A percentile compares a stretch with the other conserved stretches of the same genome.
Conservation (phyloP, 1,139 yeast genomes). For the Yamadazyma buinensis region DNA sequence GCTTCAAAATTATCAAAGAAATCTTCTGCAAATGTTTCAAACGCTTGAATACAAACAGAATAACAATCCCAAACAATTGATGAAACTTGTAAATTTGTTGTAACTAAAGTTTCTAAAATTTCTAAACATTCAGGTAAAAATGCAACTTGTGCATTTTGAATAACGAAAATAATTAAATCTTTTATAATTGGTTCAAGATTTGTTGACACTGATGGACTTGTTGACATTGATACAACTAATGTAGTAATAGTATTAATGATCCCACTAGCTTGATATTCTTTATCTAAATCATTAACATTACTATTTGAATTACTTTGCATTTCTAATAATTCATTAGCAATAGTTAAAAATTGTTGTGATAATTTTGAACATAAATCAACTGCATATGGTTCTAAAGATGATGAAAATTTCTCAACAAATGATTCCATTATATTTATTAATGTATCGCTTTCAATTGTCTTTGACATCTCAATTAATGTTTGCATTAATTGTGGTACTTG, state of each 20-base stretch:
- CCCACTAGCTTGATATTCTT: slow-evolving; percentile 53
- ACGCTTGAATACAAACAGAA: slow-evolving; percentile 40
- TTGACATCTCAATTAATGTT: slow-evolving; percentile 47
- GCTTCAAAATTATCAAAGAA: slow-evolving; percentile 48
- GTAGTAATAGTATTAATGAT: slow-evolving; percentile 49
- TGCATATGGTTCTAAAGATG: slow-evolving; percentile 55
- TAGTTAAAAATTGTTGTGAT: slow-evolving; percentile 42
- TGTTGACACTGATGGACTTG: slow-evolving; percentile 42
- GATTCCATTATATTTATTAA: slow-evolving; percentile 55
- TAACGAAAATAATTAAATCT: slow-evolving; percentile 41
- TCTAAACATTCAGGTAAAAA: slow-evolving; percentile 49
- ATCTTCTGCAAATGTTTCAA: slow-evolving; percentile 52
- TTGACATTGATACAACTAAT: slow-evolving; percentile 48
- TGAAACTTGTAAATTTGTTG: slow-evolving; percentile 37
- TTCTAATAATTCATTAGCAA: slow-evolving; percentile 44
- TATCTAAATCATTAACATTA: slow-evolving; percentile 33
- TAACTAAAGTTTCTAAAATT: slow-evolving; percentile 45
- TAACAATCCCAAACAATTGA: slow-evolving; percentile 49
- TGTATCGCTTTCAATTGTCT: slow-evolving; percentile 49
- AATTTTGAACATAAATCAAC: slow-evolving; percentile 45
- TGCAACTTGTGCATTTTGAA: slow-evolving; percentile 46
- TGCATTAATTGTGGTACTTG: slow-evolving; percentile 54
- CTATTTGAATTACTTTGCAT: slow-evolving; percentile 16
- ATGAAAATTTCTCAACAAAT: slow-evolving; percentile 51
- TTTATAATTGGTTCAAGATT: slow-evolving; percentile 37